Conservation (phyloP, 495 filamentous ascomycete genomes). For the Melanomma pulvis-pyrius region DNA sequence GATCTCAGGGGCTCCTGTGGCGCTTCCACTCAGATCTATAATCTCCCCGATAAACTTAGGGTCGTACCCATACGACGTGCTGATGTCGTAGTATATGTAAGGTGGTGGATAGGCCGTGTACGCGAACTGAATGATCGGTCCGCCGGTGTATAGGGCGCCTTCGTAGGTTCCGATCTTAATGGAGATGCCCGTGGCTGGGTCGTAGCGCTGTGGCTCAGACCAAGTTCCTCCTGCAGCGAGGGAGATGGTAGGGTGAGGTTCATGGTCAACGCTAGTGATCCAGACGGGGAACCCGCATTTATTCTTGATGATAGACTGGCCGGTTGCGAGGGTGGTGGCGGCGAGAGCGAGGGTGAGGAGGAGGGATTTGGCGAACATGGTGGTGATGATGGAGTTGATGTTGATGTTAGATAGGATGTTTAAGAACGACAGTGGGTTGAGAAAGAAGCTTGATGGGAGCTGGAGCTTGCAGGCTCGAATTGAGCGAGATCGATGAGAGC, state of each 20-base stretch:
- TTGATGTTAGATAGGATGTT: background rate
- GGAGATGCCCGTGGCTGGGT: constrained; percentile 50
- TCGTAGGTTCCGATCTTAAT: constrained; percentile 56
- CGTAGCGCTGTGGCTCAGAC: constrained; percentile 7
- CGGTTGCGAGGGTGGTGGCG: constrained; percentile 24
- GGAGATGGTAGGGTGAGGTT: constrained; percentile 39
- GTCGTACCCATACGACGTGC: background rate
- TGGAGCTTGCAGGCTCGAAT: background rate
- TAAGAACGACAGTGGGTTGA: background rate
- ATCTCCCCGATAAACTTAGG: background rate
- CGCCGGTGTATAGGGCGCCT: constrained; percentile 56
- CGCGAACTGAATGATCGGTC: constrained; percentile 55
- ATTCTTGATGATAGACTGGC: constrained; percentile 56
- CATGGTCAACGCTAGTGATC: constrained; percentile 57
- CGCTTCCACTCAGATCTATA: background rate
- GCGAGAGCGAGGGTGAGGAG: constrained; percentile 14
- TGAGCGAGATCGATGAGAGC: background rate
- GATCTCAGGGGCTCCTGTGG: background rate
- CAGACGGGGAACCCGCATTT: constrained; percentile 53
- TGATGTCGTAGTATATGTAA: constrained; percentile 52
- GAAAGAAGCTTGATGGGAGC: background rate
- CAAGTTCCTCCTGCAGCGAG: constrained; percentile 42
- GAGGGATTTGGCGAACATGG: constrained; percentile 4
- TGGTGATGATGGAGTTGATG: background rate
- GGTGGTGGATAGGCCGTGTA: constrained; percentile 51